Percentiles rank a stretch among this genome's conserved stretches.
phyloP scores from a whole-genome alignment of 805 yeast species.

The Candida sakaeoensis region DNA sequence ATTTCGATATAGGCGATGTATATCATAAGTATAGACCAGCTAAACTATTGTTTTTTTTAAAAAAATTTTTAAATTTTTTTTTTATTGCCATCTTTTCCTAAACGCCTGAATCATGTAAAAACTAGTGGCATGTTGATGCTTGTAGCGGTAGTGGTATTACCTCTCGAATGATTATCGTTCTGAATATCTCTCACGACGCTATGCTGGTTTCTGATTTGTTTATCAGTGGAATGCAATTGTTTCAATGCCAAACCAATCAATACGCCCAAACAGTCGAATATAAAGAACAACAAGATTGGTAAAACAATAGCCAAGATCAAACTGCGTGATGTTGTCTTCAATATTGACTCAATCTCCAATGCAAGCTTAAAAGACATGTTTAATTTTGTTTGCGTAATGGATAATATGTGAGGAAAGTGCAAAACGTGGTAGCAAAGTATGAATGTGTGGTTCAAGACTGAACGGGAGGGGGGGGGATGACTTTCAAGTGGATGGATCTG shows the following conservation, averaged over 20 bases:
- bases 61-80: no score
- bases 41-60: no score
- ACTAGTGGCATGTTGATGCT: background rate
- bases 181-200: background rate
- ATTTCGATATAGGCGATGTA: background rate
- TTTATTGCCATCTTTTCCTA: no score
- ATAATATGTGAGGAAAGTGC: no score
- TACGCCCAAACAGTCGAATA: constrained; percentile 6
- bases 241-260: background rate
- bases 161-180: background rate
- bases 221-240: background rate
- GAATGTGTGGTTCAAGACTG: background rate
- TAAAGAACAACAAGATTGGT: constrained; percentile 8
- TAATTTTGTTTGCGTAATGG: no score
- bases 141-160: background rate
- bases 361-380: background rate
- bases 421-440: background rate
- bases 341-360: background rate
- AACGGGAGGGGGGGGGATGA: no score
- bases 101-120: background rate
- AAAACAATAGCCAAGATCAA: constrained; percentile 7
- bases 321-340: constrained; percentile 4
- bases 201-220: background rate
- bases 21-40: background rate
- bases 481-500: no score